Percentiles rank a stretch among this genome's conserved stretches.
Conservation (phyloP, 1,284 basidiomycete genomes). For the Inonotus obliquus region DNA sequence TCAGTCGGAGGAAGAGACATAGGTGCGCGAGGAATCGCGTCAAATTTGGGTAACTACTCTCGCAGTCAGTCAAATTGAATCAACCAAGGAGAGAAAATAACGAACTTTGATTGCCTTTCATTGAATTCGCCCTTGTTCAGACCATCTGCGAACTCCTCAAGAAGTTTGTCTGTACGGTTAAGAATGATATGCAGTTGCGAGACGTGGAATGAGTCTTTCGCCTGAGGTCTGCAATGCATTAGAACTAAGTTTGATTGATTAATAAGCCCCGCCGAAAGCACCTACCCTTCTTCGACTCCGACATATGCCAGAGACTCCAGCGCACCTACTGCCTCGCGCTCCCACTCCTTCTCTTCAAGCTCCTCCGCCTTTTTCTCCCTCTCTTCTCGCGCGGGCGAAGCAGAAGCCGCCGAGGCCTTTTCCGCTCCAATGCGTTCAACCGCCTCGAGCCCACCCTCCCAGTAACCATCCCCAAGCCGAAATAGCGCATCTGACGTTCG, state of each 20-base stretch:
- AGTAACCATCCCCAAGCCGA: conserved; percentile 9
- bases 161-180: conserved; percentile 59
- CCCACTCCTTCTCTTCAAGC: conserved; percentile 58
- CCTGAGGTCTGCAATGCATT: conserved; percentile 43
- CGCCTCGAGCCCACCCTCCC: conserved; percentile 12
- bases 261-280: neutral
- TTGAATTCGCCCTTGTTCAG: conserved; percentile 49
- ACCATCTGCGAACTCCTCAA: conserved; percentile 69
- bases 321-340: conserved; percentile 47
- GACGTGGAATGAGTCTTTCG: conserved; percentile 81
- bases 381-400: neutral
- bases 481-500: conserved; percentile 37
- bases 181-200: conserved; percentile 86
- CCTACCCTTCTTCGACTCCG: conserved; percentile 57
- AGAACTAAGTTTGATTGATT: conserved; percentile 12
- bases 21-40: conserved; percentile 93
- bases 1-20: conserved; percentile 85
- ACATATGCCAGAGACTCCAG: conserved; percentile 50
- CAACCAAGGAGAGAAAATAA: conserved; percentile 16
- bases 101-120: conserved; percentile 58
- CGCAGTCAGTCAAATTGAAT: conserved; percentile 5
- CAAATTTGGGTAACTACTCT: conserved; percentile 55
- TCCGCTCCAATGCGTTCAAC: conserved; percentile 8
- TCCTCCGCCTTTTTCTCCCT: conserved; percentile 33
- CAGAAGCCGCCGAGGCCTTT: neutral